Conservation (phyloP, 305 asterid genomes). For the Fraxinus baroniana region DNA sequence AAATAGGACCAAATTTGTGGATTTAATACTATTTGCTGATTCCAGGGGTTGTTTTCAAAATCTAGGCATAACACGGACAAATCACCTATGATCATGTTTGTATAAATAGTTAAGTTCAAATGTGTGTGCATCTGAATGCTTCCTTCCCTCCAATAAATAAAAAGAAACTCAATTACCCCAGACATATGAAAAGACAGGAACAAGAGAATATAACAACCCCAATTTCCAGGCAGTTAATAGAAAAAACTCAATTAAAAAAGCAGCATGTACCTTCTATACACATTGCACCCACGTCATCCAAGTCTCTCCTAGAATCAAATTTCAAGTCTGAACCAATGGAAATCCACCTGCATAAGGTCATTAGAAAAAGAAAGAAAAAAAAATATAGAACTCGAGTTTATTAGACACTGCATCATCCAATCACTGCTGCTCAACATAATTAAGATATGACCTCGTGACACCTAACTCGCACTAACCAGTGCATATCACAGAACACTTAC, state of each 20-base stretch:
- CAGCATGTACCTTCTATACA: constrained; percentile 66
- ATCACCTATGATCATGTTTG: constrained; percentile 1
- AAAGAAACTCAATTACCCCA: neutral
- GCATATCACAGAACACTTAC: constrained; percentile 47
- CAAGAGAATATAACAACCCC: neutral
- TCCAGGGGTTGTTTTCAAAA: constrained; percentile 7
- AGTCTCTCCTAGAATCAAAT: constrained; percentile 92
- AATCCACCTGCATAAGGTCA: constrained; percentile 76
- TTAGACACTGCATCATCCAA: constrained; percentile 10
- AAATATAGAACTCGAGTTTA: constrained; percentile 7
- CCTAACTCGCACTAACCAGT: constrained; percentile 18
- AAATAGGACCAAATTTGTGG: neutral
- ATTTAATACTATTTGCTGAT: neutral
- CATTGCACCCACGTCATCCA: constrained; percentile 89
- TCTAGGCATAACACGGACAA: neutral
- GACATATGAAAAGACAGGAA: neutral
- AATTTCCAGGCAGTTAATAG: constrained; percentile 11
- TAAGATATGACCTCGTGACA: neutral
- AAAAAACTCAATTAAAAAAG: constrained; percentile 9
- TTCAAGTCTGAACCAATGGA: constrained; percentile 98
- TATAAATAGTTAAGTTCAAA: constrained; percentile 10
- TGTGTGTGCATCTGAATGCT: neutral
- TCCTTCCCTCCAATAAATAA: constrained; percentile 7
- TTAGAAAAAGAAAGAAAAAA: constrained; percentile 18
- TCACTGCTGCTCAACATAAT: neutral